These are phyloP conservation scores for Beauveria sp. DNA, from an alignment of 2,329 filamentous ascomycete species.

Conservation along the genomic window DNA sequence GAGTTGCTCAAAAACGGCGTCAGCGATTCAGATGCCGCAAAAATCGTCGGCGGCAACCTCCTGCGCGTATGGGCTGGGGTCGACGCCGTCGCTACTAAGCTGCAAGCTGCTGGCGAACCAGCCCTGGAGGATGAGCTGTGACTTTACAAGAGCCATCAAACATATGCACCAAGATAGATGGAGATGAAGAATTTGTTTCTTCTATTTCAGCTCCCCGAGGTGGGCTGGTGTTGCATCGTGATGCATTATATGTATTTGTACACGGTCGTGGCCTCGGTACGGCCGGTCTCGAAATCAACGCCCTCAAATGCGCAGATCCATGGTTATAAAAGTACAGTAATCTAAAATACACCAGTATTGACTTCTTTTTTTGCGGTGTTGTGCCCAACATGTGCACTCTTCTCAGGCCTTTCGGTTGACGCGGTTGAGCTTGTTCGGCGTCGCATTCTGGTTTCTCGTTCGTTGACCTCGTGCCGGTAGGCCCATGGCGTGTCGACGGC, in stretches of 20 bases:
- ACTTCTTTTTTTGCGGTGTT: not conserved
- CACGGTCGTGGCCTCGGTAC: not conserved
- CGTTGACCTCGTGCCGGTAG: constrained; percentile 86
- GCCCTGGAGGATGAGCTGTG: constrained; percentile 46
- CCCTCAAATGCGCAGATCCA: not conserved
- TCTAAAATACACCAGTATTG: not conserved
- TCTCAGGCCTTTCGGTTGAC: constrained; percentile 34
- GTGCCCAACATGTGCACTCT: not conserved
- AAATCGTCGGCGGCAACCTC: constrained; percentile 73
- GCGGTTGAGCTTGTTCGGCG: constrained; percentile 54
- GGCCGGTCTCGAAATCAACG: not conserved
- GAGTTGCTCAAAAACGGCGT: constrained; percentile 68
- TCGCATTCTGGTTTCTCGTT: constrained; percentile 67
- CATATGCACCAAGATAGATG: not conserved
- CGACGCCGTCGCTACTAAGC: constrained; percentile 58
- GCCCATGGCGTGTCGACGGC: constrained; percentile 84
- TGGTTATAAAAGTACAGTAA: constrained; percentile 3
- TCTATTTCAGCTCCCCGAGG: not conserved
- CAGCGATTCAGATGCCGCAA: constrained; percentile 63
- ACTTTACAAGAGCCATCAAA: not conserved
- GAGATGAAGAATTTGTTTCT: not conserved
- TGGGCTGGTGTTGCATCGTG: not conserved
- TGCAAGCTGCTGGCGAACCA: constrained; percentile 52
- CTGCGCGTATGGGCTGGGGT: constrained; percentile 77
- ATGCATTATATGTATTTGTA: constrained; percentile 8